phyloP scores from a whole-genome alignment of 2,329 filamentous ascomycete genomes.

The Botrytis cinerea region DNA sequence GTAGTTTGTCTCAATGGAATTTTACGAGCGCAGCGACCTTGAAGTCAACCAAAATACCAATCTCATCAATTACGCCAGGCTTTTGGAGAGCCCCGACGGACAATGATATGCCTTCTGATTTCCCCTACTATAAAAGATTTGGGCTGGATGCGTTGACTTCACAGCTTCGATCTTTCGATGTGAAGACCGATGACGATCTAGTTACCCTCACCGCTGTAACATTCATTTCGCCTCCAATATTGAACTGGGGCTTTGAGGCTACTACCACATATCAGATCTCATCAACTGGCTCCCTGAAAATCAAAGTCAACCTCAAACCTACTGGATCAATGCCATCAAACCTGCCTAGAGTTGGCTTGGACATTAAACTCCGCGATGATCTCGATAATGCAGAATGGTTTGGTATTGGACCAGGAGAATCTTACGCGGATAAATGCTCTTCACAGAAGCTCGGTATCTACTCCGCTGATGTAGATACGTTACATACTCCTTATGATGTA shows the following conservation, averaged over 20 bases:
- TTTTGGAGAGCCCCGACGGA: conserved; percentile 68
- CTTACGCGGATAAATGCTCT: conserved; percentile 65
- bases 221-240: conserved; percentile 58
- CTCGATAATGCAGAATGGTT: conserved; percentile 61
- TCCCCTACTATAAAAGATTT: conserved; percentile 59
- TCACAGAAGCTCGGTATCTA: conserved; percentile 60
- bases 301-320: conserved; percentile 50
- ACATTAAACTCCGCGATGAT: conserved; percentile 51
- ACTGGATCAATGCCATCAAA: conserved; percentile 53
- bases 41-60: conserved; percentile 1
- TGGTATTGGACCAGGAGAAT: conserved; percentile 66
- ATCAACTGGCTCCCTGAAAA: conserved; percentile 47
- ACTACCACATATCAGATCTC: conserved; percentile 55
- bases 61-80: conserved; percentile 30
- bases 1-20: conserved; percentile 48
- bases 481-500: conserved; percentile 64
- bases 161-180: conserved; percentile 48
- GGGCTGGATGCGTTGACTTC: conserved; percentile 51
- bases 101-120: conserved; percentile 59
- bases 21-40: conserved; percentile 30
- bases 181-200: conserved; percentile 38
- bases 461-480: conserved; percentile 48
- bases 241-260: conserved; percentile 59
- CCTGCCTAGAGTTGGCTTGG: conserved; percentile 63
- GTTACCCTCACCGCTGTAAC: conserved; percentile 48